phyloP scores from a whole-genome alignment of 768 basidiomycete species.

The Pleurotus platypus region DNA sequence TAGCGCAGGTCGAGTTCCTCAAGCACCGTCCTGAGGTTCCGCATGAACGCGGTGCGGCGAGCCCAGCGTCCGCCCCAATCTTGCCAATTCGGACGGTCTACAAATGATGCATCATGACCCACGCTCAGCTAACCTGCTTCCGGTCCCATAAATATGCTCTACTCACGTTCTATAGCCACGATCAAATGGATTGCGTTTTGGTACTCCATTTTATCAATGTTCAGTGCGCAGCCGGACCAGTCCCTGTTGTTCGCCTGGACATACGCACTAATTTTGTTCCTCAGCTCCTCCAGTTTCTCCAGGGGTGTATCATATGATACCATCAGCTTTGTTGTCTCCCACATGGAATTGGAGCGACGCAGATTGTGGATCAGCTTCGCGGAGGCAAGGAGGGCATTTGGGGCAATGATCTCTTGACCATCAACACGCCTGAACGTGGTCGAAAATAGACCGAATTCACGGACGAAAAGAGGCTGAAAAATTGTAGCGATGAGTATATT shows the following conservation, averaged over 20 bases:
- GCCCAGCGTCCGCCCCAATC: constrained; percentile 83
- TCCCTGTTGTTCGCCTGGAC: constrained; percentile 64
- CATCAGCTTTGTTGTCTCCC: constrained; percentile 67
- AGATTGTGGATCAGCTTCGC: constrained; percentile 78
- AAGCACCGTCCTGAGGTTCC: constrained; percentile 61
- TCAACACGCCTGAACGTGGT: constrained; percentile 80
- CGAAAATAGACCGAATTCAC: constrained; percentile 78
- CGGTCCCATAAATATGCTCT: background rate
- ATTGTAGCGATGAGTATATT: background rate
- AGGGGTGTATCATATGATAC: constrained; percentile 71
- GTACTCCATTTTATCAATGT: constrained; percentile 79
- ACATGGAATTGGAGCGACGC: constrained; percentile 72
- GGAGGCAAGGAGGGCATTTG: constrained; percentile 67
- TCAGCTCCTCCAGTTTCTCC: constrained; percentile 66
- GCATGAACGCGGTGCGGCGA: constrained; percentile 75
- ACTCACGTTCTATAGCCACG: constrained; percentile 71
- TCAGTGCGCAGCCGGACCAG: constrained; percentile 61
- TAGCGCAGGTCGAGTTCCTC: constrained; percentile 76
- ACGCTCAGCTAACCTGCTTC: background rate
- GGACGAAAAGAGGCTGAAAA: constrained; percentile 46
- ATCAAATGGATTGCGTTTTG: constrained; percentile 68
- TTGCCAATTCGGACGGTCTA: constrained; percentile 82
- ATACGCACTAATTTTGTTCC: constrained; percentile 53
- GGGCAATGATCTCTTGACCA: constrained; percentile 76
- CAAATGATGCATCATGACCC: background rate